Evolutionary conservation across 176 grass and related monocot species (phyloP).

Genomic region (Aegilops longissima): DNA sequence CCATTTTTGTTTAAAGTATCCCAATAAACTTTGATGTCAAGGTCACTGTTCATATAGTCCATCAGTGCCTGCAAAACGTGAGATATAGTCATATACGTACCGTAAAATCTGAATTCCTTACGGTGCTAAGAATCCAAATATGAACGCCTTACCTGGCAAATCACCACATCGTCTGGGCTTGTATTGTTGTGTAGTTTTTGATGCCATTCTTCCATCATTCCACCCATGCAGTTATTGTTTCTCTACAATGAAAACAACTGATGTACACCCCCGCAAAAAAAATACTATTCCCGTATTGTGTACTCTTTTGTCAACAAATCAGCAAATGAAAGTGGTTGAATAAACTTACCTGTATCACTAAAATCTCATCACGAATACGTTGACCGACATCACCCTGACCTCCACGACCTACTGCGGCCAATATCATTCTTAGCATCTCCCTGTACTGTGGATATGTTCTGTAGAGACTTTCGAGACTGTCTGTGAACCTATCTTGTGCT

Average conservation of each 20-base stretch:
- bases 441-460: constrained; percentile 65
- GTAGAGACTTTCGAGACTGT: constrained; percentile 78
- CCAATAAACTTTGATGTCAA: constrained; percentile 89
- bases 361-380: constrained; percentile 97
- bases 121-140: constrained; percentile 6
- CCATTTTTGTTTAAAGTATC: constrained; percentile 82
- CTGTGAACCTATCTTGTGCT: constrained; percentile 87
- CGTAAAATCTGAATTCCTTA: constrained; percentile 7
- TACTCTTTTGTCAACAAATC: neutral
- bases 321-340: constrained; percentile 4
- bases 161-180: constrained; percentile 94
- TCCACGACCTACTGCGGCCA: constrained; percentile 82
- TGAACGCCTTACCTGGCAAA: constrained; percentile 75
- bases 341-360: constrained; percentile 82
- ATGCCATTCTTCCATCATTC: constrained; percentile 99
- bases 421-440: constrained; percentile 79
- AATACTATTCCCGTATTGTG: neutral
- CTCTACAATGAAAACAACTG: constrained; percentile 48
- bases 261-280: neutral
- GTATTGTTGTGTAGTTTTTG: constrained; percentile 98
- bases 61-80: constrained; percentile 66
- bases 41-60: constrained; percentile 79
- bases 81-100: constrained; percentile 18
- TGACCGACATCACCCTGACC: constrained; percentile 97
- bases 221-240: constrained; percentile 92